Percentiles rank a stretch among this genome's conserved stretches.
Conservation (phyloP, 768 basidiomycete species). For the Mycena sanguinolenta region DNA sequence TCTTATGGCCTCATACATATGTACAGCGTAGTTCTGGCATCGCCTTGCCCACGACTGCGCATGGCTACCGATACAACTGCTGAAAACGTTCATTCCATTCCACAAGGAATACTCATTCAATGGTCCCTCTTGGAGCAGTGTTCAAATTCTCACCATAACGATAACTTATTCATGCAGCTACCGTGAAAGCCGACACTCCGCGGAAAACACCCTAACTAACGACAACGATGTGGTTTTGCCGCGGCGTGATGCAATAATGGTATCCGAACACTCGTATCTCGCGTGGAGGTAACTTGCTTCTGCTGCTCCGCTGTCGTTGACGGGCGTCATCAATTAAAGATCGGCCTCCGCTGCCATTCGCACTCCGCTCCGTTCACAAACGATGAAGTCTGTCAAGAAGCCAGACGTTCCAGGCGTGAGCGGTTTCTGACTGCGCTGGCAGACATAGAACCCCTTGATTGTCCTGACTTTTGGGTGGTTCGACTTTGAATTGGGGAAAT, state of each 20-base stretch:
- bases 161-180: too few relatives aligned
- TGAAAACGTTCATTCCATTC: background rate
- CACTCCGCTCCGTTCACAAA: background rate
- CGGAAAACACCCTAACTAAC: background rate
- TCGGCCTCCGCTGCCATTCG: conserved; percentile 8
- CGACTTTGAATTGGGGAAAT: too few relatives aligned
- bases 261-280: background rate
- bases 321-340: background rate
- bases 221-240: background rate
- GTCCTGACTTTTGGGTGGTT: too few relatives aligned
- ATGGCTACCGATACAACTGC: background rate
- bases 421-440: background rate
- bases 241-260: background rate
- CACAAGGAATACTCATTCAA: too few relatives aligned
- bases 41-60: background rate
- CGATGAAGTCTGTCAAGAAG: background rate
- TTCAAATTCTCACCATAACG: too few relatives aligned
- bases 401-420: too few relatives aligned
- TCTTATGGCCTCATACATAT: background rate
- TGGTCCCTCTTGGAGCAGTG: too few relatives aligned
- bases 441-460: too few relatives aligned
- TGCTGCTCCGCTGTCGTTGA: background rate
- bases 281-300: background rate
- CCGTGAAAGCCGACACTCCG: background rate
- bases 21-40: background rate